Evolutionary conservation across 768 basidiomycete genomes (phyloP), one percentile per base, ranked within the genome.

Genomic region (Mrakia frigida): DNA sequence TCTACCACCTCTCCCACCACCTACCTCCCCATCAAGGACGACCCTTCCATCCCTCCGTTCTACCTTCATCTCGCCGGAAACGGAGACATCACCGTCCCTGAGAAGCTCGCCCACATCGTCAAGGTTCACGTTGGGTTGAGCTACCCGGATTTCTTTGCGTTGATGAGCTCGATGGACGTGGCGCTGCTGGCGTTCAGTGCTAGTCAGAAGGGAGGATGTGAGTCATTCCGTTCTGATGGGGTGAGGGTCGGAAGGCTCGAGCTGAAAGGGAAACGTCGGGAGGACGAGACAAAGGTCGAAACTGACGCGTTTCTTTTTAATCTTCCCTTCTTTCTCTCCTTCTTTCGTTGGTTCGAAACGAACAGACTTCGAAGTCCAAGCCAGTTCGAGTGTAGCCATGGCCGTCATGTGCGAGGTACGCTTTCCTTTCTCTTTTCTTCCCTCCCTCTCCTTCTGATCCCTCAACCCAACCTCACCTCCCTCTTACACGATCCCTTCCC

Each of bases 381-480:
- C 85, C 16, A 85, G 85, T 75, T 86, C 85, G 13, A 85, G 84
- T 1, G 82, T 85, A 35, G 84, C 82, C 3, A 84, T 86, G 82
- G 84, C 84, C 33, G 78, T 85, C 9, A 83, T 86, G 79, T 84
- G 83, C 71, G 80, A 85, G 79, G 85, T 86, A 74, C 23, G 83
- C 70, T 43, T 52, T 23, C 21, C n/a, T n/a, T 31, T 53, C 31
- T 21, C 37, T 46, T 37, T 28, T 52, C n/a, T n/a, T n/a, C n/a
- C n/a, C n/a, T n/a, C n/a, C n/a, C n/a, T n/a, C n/a, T n/a, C n/a
- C n/a, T n/a, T 78, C 59, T 71, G n/a, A n/a, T 67, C 33, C 14
- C 35, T 23, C 10, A 31, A 31, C 10, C 39, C 25, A n/a, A 25
- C 56, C 56, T n/a, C 53, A 13, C 56, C 10, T 85, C 13, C 18